These are phyloP conservation scores for Candida bentonensis DNA, from an alignment of 805 yeast genomes.

Conservation along the genomic window DNA sequence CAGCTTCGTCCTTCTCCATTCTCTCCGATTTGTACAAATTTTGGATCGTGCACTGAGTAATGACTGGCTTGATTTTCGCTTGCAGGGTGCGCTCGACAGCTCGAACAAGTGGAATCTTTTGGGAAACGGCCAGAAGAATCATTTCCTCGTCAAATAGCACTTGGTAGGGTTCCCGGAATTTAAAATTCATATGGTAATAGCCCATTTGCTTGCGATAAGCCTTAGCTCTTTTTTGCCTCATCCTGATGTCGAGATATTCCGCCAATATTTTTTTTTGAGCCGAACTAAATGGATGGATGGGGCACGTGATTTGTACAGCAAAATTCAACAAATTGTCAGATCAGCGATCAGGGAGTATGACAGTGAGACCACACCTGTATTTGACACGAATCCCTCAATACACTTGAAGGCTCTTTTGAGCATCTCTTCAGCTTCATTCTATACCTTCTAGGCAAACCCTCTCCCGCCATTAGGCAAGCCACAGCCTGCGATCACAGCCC, in stretches of 20 bases:
- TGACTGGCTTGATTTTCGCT: conserved; percentile 74
- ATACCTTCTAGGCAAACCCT: no score
- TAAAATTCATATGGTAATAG: conserved; percentile 71
- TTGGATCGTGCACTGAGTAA: conserved; percentile 92
- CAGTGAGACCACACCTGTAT: no score
- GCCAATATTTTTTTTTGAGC: not conserved
- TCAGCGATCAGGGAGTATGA: no score
- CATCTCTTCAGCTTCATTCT: no score
- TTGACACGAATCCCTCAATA: no score
- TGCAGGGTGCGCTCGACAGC: conserved; percentile 74
- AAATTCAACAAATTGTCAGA: no score
- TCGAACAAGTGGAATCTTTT: conserved; percentile 66
- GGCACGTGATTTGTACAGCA: no score
- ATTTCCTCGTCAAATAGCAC: conserved; percentile 73
- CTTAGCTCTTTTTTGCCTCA: conserved; percentile 96
- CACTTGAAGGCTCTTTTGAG: no score
- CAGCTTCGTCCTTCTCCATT: conserved; percentile 63
- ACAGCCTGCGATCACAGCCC: no score
- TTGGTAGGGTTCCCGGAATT: conserved; percentile 89
- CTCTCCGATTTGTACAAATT: conserved; percentile 59
- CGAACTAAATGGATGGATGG: no score
- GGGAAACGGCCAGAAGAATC: conserved; percentile 47
- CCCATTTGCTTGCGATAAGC: conserved; percentile 87
- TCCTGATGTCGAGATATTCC: conserved; percentile 17
- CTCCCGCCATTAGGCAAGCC: no score